Conservation (phyloP, 176 grass and related monocot genomes). For the Oryza glaberrima region DNA sequence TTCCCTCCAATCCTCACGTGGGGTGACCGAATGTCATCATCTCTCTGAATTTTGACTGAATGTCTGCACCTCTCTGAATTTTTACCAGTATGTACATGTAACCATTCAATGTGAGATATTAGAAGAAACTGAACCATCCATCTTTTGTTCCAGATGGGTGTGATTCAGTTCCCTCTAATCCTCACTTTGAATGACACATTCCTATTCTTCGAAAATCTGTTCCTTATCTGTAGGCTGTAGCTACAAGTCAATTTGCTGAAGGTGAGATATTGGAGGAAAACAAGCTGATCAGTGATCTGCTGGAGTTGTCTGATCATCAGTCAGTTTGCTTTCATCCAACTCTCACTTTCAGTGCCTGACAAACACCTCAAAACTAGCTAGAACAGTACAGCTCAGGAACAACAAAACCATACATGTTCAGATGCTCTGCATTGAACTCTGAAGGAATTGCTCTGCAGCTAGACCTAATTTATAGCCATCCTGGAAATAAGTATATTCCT, state of each 20-base stretch:
- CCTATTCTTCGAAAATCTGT: neutral
- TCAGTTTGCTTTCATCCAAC: conserved; percentile 51
- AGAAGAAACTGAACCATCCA: conserved; percentile 63
- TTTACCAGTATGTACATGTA: neutral
- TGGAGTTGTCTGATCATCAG: neutral
- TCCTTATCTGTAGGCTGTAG: neutral
- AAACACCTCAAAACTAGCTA: neutral
- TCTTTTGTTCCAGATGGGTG: neutral
- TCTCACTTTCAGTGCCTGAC: conserved; percentile 47
- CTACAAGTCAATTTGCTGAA: conserved; percentile 26
- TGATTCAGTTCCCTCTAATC: conserved; percentile 54
- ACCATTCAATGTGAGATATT: conserved; percentile 52
- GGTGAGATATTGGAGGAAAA: conserved; percentile 59
- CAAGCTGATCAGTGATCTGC: conserved; percentile 27
- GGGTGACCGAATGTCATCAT: neutral
- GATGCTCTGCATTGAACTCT: conserved; percentile 25
- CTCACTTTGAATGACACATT: conserved; percentile 36
- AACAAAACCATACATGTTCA: neutral
- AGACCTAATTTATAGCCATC: conserved; percentile 26
- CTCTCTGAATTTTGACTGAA: neutral
- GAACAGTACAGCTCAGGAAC: neutral
- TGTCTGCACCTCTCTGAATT: neutral
- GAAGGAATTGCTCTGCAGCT: conserved; percentile 3
- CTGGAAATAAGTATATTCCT: neutral
- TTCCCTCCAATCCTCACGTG: conserved; percentile 44